Base-by-base conservation (phyloP, 176 grass and related monocot species). In the Elaeis guineensis region DNA sequence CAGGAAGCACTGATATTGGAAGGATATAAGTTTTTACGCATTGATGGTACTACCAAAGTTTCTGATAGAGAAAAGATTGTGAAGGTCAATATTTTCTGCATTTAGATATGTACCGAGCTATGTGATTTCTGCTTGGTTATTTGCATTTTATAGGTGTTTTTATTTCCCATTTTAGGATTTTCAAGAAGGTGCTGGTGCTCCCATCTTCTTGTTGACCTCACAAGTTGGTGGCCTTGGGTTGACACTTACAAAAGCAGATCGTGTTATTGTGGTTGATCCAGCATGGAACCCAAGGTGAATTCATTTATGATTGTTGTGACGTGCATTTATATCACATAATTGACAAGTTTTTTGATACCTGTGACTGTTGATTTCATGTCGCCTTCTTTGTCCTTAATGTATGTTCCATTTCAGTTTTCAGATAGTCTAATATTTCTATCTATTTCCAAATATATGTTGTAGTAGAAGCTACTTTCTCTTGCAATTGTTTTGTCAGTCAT, bases 151-250 rank as follows among this genome's bases (percentile, higher is more conserved):
- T 16, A 51, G 51, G 49, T 12, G 19, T 3, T 17, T 49, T 17
- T 22, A 6, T 54, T 35, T 32, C 17, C 17, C 15, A 64, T 19
- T 56, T 78, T n/a, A 97, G 92, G 84, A 91, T 35, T 97, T 97
- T 55, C 87, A 91, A 89, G 81, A 88, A 52, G 87, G 87, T 39
- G 56, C 22, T 49, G 79, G 84, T 57, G 92, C 92, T 82, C 78
- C 63, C 56, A 91, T 97, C 35, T 97, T 97, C 85, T 70, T 97
- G 25, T 75, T 97, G 64, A 91, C 92, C 58, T 85, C 87, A 65
- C 82, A 97, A 89, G 93, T 97, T 64, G 87, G 93, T 63, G 93
- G 87, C 50, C 78, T 97, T 91, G 93, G 92, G 71, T 87, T 97
- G 58, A 97, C 92, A 50, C 92, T 97, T 26, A 91, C 92, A 51